Evolutionary conservation across 345 rosid species (phyloP).

Genomic region (Sisymbrium altissimum): DNA sequence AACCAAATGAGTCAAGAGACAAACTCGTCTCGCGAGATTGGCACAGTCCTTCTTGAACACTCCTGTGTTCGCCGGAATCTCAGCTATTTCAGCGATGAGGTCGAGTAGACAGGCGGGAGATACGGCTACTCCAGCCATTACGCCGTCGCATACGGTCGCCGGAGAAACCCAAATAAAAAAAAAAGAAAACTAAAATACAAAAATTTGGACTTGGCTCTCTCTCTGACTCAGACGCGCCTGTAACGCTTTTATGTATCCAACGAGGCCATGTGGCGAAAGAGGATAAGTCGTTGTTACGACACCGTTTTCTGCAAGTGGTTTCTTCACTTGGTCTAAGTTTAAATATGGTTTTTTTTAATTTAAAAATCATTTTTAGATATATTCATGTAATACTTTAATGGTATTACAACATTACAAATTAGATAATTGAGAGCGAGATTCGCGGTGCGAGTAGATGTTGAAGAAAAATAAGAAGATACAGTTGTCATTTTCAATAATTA

Average conservation of each 20-base stretch:
- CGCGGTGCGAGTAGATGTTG: conserved; percentile 28
- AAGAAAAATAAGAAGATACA: conserved; percentile 25
- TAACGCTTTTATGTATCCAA: conserved; percentile 16
- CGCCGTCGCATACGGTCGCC: conserved; percentile 19
- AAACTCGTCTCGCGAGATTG: conserved; percentile 77
- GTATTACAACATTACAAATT: neutral
- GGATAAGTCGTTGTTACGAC: neutral
- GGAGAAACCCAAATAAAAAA: neutral
- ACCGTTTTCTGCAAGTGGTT: neutral
- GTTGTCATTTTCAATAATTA: conserved; percentile 49
- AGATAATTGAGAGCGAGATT: conserved; percentile 39
- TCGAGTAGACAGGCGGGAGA: conserved; percentile 15
- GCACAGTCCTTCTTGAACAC: conserved; percentile 66
- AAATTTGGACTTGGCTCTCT: neutral
- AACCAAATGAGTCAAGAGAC: conserved; percentile 65
- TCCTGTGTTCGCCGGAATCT: conserved; percentile 10
- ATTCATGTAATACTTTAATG: neutral
- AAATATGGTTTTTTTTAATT: neutral
- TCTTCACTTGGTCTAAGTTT: neutral
- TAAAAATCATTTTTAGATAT: neutral
- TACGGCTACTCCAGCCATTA: conserved; percentile 24
- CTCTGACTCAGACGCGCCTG: conserved; percentile 14
- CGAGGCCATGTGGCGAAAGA: conserved; percentile 20
- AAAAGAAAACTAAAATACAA: neutral
- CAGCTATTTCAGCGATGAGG: conserved; percentile 29